Evolutionary conservation across 371 early-diverging fungal genomes (phyloP).

Genomic region (Dipsacomyces acuminosporus): DNA sequence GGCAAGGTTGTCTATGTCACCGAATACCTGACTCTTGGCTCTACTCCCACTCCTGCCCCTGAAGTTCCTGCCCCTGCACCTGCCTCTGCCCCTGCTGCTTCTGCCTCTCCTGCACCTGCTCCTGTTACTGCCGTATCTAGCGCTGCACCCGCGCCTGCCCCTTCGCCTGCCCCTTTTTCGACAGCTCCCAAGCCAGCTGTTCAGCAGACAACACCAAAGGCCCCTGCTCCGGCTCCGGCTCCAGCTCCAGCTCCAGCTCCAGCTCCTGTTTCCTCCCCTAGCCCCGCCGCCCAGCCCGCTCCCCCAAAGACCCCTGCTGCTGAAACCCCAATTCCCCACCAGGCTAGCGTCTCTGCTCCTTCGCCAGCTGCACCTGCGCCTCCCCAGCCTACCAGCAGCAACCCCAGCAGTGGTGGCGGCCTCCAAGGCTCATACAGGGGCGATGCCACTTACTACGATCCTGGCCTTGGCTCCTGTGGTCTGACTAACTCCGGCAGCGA

Average conservation of each 20-base stretch:
- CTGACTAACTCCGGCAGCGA: slow-evolving; percentile 8
- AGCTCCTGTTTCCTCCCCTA: neutral
- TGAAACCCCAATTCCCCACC: too few relatives aligned
- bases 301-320: too few relatives aligned
- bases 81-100: neutral
- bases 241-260: neutral
- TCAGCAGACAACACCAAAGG: too few relatives aligned
- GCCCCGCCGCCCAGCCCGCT: too few relatives aligned
- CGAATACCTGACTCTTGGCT: too few relatives aligned
- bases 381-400: neutral
- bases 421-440: slow-evolving; percentile 4
- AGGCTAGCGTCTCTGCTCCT: neutral
- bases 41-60: too few relatives aligned
- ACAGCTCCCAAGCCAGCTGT: too few relatives aligned
- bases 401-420: neutral
- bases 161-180: too few relatives aligned
- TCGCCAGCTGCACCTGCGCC: neutral
- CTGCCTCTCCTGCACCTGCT: neutral
- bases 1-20: too few relatives aligned
- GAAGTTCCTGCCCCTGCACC: neutral
- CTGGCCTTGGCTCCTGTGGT: slow-evolving; percentile 25
- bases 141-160: neutral
- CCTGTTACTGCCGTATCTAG: neutral
- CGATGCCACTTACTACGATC: slow-evolving; percentile 17
- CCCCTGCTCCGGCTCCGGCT: too few relatives aligned